Percentiles rank a stretch among this genome's conserved stretches.
These are phyloP conservation scores for Kuraishia hungarica DNA, from an alignment of 805 yeast species.

Conservation along the genomic window DNA sequence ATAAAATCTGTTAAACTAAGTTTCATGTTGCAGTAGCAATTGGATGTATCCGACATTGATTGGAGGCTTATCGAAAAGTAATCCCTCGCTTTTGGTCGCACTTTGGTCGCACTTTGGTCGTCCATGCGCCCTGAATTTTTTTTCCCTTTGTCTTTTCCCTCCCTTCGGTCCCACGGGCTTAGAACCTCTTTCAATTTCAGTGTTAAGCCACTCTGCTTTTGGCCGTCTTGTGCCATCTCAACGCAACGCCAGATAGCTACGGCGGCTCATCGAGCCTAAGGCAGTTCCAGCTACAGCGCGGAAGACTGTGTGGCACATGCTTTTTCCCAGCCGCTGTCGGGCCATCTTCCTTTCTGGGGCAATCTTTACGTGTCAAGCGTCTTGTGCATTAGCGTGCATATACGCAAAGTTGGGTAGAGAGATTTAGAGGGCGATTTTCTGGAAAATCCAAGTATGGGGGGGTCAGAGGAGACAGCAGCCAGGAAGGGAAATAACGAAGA, in stretches of 20 bases:
- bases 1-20: no score
- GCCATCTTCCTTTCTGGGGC: not conserved
- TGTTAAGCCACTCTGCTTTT: not conserved
- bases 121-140: no score
- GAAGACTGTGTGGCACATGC: not conserved
- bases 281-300: not conserved
- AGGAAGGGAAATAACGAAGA: not conserved
- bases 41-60: no score
- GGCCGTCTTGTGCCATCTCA: not conserved
- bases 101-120: no score
- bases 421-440: not conserved
- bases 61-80: no score
- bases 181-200: not conserved
- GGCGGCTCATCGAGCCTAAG: no score
- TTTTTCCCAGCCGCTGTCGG: not conserved
- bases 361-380: not conserved
- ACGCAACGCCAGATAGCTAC: not conserved
- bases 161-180: not conserved
- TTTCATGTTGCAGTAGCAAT: no score
- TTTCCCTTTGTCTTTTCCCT: not conserved
- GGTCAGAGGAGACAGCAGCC: not conserved
- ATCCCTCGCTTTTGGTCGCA: no score
- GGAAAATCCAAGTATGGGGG: not conserved
- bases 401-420: not conserved
- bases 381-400: not conserved